These are phyloP conservation scores for Cladosporium velox DNA, from an alignment of 2,329 filamentous ascomycete genomes.

Conservation along the genomic window DNA sequence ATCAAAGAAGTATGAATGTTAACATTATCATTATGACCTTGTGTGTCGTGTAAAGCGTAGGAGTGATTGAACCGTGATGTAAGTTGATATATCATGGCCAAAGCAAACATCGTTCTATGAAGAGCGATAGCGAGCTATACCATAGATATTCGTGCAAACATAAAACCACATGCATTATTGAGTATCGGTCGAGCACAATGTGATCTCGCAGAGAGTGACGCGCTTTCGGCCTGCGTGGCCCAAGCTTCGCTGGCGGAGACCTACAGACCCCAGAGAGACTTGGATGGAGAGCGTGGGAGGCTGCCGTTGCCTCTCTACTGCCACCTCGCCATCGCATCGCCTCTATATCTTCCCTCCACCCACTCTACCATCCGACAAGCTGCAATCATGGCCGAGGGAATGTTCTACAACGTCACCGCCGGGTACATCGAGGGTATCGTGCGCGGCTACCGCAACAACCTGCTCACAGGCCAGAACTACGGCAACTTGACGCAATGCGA, in stretches of 20 bases:
- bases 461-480: slow-evolving; percentile 89
- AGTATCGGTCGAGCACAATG: background rate
- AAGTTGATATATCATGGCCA: background rate
- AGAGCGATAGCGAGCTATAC: background rate
- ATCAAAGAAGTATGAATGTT: slow-evolving; percentile 19
- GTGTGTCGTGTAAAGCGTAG: background rate
- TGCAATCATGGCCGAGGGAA: slow-evolving; percentile 46
- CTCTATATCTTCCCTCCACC: background rate
- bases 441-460: slow-evolving; percentile 90
- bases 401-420: slow-evolving; percentile 50
- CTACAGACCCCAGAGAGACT: background rate
- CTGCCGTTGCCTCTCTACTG: slow-evolving; percentile 15
- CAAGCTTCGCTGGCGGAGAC: slow-evolving; percentile 12
- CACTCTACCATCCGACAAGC: slow-evolving; percentile 3
- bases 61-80: background rate
- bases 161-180: background rate
- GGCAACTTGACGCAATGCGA: slow-evolving; percentile 96
- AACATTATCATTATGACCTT: background rate
- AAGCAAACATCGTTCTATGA: background rate
- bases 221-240: slow-evolving; percentile 3
- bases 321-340: slow-evolving; percentile 17
- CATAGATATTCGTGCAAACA: background rate
- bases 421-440: slow-evolving; percentile 98
- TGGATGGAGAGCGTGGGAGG: slow-evolving; percentile 3
- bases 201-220: background rate